A percentile compares a stretch with the other conserved stretches of the same genome.
Evolutionary conservation across 495 filamentous ascomycete species (phyloP).

Genomic region (Lasiosphaeria hispida): DNA sequence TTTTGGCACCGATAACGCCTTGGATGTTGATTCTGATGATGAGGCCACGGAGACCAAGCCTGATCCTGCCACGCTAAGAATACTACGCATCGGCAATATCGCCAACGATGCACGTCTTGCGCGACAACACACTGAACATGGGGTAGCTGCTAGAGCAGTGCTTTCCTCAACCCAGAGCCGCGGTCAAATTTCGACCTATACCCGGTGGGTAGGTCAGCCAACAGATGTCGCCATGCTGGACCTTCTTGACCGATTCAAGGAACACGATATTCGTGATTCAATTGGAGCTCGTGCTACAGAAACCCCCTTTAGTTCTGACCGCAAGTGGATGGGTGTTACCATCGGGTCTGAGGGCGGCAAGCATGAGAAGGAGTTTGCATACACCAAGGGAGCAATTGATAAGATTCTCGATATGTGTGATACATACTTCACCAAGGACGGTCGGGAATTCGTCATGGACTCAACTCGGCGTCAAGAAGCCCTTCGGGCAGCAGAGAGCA

Average conservation of each 20-base stretch:
- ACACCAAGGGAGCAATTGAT: slow-evolving; percentile 94
- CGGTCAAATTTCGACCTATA: slow-evolving; percentile 61
- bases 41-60: slow-evolving; percentile 57
- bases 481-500: slow-evolving; percentile 76
- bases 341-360: slow-evolving; percentile 60
- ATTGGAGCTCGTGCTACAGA: slow-evolving; percentile 76
- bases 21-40: slow-evolving; percentile 72
- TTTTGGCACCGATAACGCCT: slow-evolving; percentile 66
- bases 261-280: slow-evolving; percentile 84
- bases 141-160: slow-evolving; percentile 68
- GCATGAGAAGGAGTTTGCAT: slow-evolving; percentile 67
- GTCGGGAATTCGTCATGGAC: slow-evolving; percentile 83
- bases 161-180: slow-evolving; percentile 70
- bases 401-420: slow-evolving; percentile 82
- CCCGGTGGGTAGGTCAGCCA: slow-evolving; percentile 93
- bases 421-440: slow-evolving; percentile 83
- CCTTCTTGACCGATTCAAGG: slow-evolving; percentile 81
- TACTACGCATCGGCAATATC: slow-evolving; percentile 88
- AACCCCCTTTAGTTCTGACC: slow-evolving; percentile 92
- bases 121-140: slow-evolving; percentile 52
- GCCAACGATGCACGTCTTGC: slow-evolving; percentile 91
- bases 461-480: slow-evolving; percentile 70
- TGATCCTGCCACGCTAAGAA: slow-evolving; percentile 68
- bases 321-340: slow-evolving; percentile 98
- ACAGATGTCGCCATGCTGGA: slow-evolving; percentile 96